Evolutionary conservation across 2,329 filamentous ascomycete species (phyloP), one percentile per base, ranked within the genome.

Genomic region (Fusarium secorum): DNA sequence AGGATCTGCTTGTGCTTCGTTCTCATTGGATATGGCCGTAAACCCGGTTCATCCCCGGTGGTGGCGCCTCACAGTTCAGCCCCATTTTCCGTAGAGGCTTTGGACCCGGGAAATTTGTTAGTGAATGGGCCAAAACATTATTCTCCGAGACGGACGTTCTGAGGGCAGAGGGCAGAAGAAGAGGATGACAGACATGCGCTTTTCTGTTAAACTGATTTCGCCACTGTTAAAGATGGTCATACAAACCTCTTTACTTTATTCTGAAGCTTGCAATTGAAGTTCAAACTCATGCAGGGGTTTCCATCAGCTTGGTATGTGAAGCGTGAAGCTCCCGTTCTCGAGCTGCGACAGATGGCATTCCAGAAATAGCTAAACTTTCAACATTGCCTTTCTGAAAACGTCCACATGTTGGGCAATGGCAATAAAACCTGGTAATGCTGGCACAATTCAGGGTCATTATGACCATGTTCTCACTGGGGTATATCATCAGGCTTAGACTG

Each of bases 21-120:
- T 52, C 11, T 60, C 42, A 32, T 41, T 39, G 22, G 60, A n/a
- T 32, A 7, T 24, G 2, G 3, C 11, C 11, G n/a, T 38, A 54
- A 54, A 33, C n/a, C 60, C 46, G 60, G 24, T 6, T 45, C 42
- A 35, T 64, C 28, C 11, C 62, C 62, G 60, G 11, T 8, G 20
- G 15, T 22, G 20, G 30, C 20, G 41, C 48, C 48, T 52, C 22
- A 13, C 18, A n/a, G 18, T n/a, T 26, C 48, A 39, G 33, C 48
- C 48, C 33, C 48, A 39, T 26, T 1, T 26, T 38, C 10, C 14
- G 48, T 1, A 52, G 22, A 33, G 4, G 17, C 17, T 35, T 8
- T 52, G 24, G 33, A 39, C 10, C 17, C 22, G 48, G 48, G 32
- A 4, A 26, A n/a, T 13, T 28, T 26, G 33, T 39, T 26, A 28